phyloP scores from a whole-genome alignment of 352 stramenopile genomes.

The Plasmopara viticola region DNA sequence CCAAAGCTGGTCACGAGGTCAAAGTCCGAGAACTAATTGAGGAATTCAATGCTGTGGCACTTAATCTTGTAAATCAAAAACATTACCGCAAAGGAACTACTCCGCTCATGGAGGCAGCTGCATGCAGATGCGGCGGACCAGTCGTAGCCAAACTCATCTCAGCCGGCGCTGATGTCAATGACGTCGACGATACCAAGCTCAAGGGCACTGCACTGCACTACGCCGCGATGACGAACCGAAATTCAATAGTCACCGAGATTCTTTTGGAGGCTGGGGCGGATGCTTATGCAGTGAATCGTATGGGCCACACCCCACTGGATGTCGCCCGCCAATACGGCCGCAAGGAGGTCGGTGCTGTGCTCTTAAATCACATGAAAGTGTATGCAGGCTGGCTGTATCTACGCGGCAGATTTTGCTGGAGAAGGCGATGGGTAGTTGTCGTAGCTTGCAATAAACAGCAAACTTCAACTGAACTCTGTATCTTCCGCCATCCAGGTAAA shows the following conservation, averaged over 20 bases:
- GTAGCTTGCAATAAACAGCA: conserved; percentile 42
- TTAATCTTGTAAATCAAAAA: conserved; percentile 32
- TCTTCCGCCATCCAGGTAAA: conserved; percentile 38
- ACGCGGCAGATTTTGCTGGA: conserved; percentile 45
- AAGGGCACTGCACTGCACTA: conserved; percentile 64
- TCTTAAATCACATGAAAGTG: conserved; percentile 47
- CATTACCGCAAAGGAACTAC: conserved; percentile 48
- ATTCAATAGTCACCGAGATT: conserved; percentile 37
- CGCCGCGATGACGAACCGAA: conserved; percentile 36
- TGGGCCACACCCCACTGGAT: conserved; percentile 54
- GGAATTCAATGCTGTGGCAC: not conserved
- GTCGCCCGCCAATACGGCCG: conserved; percentile 48
- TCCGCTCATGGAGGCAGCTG: conserved; percentile 63
- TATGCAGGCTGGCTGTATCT: conserved; percentile 54
- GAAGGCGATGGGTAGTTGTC: conserved; percentile 52
- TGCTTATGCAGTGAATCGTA: conserved; percentile 45
- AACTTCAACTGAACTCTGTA: conserved; percentile 40
- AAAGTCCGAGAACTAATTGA: no score
- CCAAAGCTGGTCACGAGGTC: no score
- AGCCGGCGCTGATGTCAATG: conserved; percentile 43
- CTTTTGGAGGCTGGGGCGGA: conserved; percentile 46
- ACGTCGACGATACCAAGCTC: conserved; percentile 30
- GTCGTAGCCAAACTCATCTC: conserved; percentile 40
- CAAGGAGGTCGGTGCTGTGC: conserved; percentile 32
- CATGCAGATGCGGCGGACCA: conserved; percentile 31